Base-by-base conservation (phyloP, 116 monocot species). In the Dioscorea cayenensis region DNA sequence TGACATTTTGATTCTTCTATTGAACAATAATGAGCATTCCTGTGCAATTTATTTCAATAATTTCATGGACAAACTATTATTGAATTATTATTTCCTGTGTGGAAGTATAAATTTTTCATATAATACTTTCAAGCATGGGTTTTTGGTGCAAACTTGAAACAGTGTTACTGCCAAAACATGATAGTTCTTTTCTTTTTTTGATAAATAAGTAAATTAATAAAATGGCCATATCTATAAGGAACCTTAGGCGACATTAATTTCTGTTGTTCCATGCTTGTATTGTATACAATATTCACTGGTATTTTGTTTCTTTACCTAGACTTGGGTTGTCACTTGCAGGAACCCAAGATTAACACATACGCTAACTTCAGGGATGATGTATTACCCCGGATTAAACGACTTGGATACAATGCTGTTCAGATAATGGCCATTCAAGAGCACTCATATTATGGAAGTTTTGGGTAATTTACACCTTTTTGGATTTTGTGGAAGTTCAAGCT, bases 341-440 rank as follows among this genome's bases (percentile, higher is more conserved):
- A 99, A 66, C 89, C 94, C 43, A 91, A 89, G 80, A 91, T 99
- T 58, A 99, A 90, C 71, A 99, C 91, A 21, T 99, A 93, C 79
- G 80, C 79, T 70, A 94, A 69, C 69, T 99, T 99, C 70, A 88
- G 97, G 69, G 97, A 99, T 86, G 97, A 99, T 75, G 84, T 99
- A 36, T 75, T 99, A 7, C 97, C 97, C 25, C 84, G 94, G 67
- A 89, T 99, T 59, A 99, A 99, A 84, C 83, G 55, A 28, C 93
- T 99, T 71, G 97, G 97, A 75, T 99, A 93, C 73, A 99, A 99
- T 85, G 94, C 94, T 78, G 97, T 99, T 60, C 97, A 99, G 81
- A 89, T 99, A 79, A 99, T 99, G 97, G 97, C 97, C 35, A 88
- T 99, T 71, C 97, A 99, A 66, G 97, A 99, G 66, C 97, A 99